Evolutionary conservation across 2,329 filamentous ascomycete genomes (phyloP), one percentile per base, ranked within the genome.

Genomic region (Stachybotrys echinatus): DNA sequence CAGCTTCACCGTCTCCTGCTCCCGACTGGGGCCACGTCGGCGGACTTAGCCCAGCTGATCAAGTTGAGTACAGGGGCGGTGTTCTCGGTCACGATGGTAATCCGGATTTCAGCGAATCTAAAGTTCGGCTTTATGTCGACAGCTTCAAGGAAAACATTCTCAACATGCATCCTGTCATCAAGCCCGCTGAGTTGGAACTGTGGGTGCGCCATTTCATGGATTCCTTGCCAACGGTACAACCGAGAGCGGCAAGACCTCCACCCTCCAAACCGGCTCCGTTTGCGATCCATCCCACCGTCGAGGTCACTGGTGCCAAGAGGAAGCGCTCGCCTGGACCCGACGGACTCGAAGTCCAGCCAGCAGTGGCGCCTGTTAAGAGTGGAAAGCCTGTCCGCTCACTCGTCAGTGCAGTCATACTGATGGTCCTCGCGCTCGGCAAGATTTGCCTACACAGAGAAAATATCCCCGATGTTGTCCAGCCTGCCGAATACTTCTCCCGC

Each of bases 361-460:
- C 61, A 45, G 54, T 69, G 52, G 53, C 54, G 18, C 54, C 52
- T 27, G 54, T 54, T 31, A 78, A 75, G 56, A 67, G 71, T 6
- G 73, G 74, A 3, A 73, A 73, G 50, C 81, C 82, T 3, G 79
- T 78, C 56, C 76, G 85, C 48, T 89, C 87, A 7, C 83, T 94
- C 17, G 80, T 84, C 48, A 95, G 89, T 57, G 91, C 91, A 0
- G 77, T 97, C 38, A 81, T 96, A 1, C 76, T 96, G 3, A 75
- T 92, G 4, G 83, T 96, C 1, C 75, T 97, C 48, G 92, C 92
- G 0, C 72, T 99, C 6, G 94, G 94, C 18, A 91, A 90, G 61
- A 87, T 97, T 12, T 92, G 89, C 59, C 65, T 74, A 8, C 68
- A 78, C 56, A 75, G 73, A 42, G 73, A 75, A 0, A 73, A 70